Percentiles rank a stretch among this genome's conserved stretches.
Evolutionary conservation across 2,329 filamentous ascomycete genomes (phyloP).

Genomic region (Nannizziopsis barbatae): DNA sequence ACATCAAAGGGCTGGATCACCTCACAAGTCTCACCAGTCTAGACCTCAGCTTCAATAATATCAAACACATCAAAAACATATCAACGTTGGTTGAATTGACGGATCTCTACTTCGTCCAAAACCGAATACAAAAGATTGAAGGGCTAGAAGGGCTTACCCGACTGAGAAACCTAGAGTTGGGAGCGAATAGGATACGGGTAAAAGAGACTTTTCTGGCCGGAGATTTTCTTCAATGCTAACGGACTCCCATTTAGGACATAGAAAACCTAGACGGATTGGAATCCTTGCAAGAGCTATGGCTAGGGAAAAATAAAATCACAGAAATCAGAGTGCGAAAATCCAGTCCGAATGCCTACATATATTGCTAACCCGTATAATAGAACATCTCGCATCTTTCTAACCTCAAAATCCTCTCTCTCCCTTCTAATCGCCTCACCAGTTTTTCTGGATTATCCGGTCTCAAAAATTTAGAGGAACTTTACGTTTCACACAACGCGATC

Average conservation of each 20-base stretch:
- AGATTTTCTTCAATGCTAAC: not conserved
- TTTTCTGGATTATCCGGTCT: slow-evolving; percentile 65
- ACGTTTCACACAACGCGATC: slow-evolving; percentile 90
- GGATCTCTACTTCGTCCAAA: slow-evolving; percentile 86
- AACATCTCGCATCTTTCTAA: slow-evolving; percentile 63
- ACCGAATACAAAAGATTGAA: slow-evolving; percentile 84
- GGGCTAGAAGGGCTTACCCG: slow-evolving; percentile 63
- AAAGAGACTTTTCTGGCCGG: slow-evolving; percentile 13
- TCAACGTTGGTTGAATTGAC: slow-evolving; percentile 63
- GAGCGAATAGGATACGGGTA: slow-evolving; percentile 74
- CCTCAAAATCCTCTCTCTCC: slow-evolving; percentile 80
- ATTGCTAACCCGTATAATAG: slow-evolving; percentile 21
- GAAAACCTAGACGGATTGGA: slow-evolving; percentile 67
- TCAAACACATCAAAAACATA: slow-evolving; percentile 93
- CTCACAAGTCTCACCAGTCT: slow-evolving; percentile 65
- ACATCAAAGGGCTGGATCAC: slow-evolving; percentile 71
- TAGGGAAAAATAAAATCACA: slow-evolving; percentile 94
- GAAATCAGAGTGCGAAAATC: slow-evolving; percentile 50
- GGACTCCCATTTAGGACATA: slow-evolving; percentile 47
- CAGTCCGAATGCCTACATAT: not conserved
- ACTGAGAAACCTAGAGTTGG: slow-evolving; percentile 76
- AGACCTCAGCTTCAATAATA: slow-evolving; percentile 97
- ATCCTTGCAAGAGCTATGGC: slow-evolving; percentile 79
- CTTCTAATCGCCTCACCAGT: slow-evolving; percentile 80
- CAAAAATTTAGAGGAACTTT: slow-evolving; percentile 74